Evolutionary conservation across 1,284 basidiomycete genomes (phyloP), one percentile per base, ranked within the genome.

Genomic region (Sanghuangporus baumii): DNA sequence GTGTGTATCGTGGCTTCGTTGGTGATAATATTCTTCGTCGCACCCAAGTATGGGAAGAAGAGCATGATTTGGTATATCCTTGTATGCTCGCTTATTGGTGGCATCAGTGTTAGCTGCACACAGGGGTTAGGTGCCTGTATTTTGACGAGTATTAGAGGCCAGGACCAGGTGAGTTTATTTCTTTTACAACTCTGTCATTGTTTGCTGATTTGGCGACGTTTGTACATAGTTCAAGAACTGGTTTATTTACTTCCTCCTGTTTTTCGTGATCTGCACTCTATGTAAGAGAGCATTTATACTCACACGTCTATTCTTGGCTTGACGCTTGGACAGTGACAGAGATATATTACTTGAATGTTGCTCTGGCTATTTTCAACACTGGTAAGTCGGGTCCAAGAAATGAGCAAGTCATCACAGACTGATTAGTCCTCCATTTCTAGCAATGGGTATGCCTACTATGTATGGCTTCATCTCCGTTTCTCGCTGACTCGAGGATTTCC

Each of bases 331-430:
- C 74, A 86, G 88, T 96, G 59, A 88, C 89, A 64, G 94, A 98
- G 74, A 93, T 98, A 72, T 96, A 93, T 77, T 98, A 95, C 76
- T 83, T 98, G 67, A 99, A 98, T 78, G 91, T 96, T 71, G 96
- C 96, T 20, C 86, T 99, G 65, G 96, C 96, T 69, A 79, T 98
- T 50, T 98, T 96, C 82, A 98, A 98, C 75, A 93, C 91, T 61
- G 88, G 89, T 83, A 71, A 72, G 81, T 52, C 40, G 20, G 46
- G 58, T 48, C 51, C 62, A 26, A 50, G 43, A 7, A 46, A 16
- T 3, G 16, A 46, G 43, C n/a, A 50, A 66, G 60, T 67, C 70
- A 50, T 69, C 59, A 18, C 14, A 12, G 6, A 7, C 16, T 41
- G 48, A 23, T 56, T 57, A 40, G 61, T 18, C 47, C 43, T 46